These are phyloP conservation scores for Neocucurbitaria cava DNA, from an alignment of 2,329 filamentous ascomycete genomes.

Conservation along the genomic window DNA sequence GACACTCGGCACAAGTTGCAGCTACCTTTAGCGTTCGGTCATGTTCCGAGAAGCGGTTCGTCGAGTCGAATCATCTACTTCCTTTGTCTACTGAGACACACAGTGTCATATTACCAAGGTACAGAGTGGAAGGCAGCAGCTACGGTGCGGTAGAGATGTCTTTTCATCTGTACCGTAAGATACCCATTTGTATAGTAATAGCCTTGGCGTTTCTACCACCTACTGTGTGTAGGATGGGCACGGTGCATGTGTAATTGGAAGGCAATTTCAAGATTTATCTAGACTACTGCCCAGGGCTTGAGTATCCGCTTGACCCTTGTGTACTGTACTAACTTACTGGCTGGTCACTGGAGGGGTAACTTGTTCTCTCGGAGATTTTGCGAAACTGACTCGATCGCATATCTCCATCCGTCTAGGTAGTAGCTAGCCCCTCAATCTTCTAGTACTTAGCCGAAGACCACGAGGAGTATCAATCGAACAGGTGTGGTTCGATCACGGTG, in stretches of 20 bases:
- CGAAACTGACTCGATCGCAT: neutral
- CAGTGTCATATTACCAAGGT: neutral
- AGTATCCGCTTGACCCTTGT: no score
- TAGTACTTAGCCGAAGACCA: no score
- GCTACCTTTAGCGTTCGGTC: neutral
- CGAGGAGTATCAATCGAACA: no score
- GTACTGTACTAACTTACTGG: neutral
- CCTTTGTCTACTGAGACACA: neutral
- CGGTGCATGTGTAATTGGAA: neutral
- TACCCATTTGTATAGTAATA: neutral
- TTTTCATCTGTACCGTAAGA: neutral
- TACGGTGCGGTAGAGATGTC: neutral
- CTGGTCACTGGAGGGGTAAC: neutral
- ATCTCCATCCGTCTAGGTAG: no score
- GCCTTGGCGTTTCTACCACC: neutral
- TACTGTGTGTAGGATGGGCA: neutral
- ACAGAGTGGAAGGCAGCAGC: neutral
- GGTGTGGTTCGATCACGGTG: no score
- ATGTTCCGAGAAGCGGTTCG: neutral
- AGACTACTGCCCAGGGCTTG: no score
- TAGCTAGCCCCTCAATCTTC: no score
- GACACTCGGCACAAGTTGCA: neutral
- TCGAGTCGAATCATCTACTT: neutral
- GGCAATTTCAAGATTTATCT: neutral
- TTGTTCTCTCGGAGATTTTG: no score